These are phyloP conservation scores for Gracilaria gracilis DNA, from an alignment of 23 red algal genomes.

Conservation along the genomic window DNA sequence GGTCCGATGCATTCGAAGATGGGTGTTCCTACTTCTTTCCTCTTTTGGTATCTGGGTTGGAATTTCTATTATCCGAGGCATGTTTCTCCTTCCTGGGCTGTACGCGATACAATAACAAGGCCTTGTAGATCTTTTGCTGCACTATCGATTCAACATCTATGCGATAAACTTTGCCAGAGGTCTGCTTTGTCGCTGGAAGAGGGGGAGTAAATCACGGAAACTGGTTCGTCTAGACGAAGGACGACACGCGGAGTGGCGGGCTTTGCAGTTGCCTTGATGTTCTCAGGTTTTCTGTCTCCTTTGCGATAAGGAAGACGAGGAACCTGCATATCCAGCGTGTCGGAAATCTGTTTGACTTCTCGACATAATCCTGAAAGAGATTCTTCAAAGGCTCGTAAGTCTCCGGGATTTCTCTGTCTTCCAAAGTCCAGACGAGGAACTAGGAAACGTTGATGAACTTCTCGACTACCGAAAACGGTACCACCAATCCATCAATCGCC, in stretches of 20 bases:
- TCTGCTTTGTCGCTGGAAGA: slow-evolving; percentile 5
- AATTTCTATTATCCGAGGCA: no score
- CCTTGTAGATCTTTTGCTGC: not conserved
- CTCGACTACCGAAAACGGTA: not conserved
- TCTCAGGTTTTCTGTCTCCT: not conserved
- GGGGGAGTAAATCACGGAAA: not conserved
- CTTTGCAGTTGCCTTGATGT: not conserved
- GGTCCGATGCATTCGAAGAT: not conserved
- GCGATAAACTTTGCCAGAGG: not conserved
- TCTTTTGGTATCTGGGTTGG: not conserved
- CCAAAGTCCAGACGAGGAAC: no score
- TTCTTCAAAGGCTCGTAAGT: no score
- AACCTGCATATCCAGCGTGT: not conserved
- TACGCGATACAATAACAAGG: not conserved
- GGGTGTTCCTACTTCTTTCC: not conserved
- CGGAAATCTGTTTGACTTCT: not conserved
- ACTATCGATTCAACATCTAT: slow-evolving; percentile 12
- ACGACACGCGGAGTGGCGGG: not conserved
- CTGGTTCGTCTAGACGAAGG: not conserved
- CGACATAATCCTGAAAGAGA: no score
- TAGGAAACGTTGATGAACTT: not conserved
- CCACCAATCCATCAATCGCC: not conserved
- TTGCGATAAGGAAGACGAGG: not conserved
- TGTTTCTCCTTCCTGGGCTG: no score
- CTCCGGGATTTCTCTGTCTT: no score